Conservation (phyloP, 495 filamentous ascomycete genomes). For the Pseudotulostoma volvatum region DNA sequence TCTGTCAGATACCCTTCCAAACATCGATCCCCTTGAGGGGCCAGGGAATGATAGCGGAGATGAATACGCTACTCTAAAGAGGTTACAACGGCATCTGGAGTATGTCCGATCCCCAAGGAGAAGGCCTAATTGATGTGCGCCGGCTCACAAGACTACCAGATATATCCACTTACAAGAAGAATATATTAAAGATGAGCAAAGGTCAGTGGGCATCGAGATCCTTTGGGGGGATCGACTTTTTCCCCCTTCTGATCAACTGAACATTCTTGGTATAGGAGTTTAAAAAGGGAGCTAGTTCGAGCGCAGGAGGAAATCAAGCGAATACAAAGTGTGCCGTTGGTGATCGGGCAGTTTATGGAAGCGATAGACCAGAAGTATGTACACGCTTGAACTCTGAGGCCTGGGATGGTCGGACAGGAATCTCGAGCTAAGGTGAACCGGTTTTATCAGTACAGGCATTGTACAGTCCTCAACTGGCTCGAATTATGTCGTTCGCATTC, state of each 20-base stretch:
- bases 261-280: slow-evolving; percentile 42
- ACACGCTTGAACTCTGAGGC: slow-evolving; percentile 1
- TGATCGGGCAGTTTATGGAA: slow-evolving; percentile 99
- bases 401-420: too few species aligned
- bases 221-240: neutral
- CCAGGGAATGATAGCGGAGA: slow-evolving; percentile 66
- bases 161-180: slow-evolving; percentile 98
- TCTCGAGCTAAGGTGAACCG: too few species aligned
- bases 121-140: too few species aligned
- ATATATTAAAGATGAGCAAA: slow-evolving; percentile 99
- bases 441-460: slow-evolving; percentile 74
- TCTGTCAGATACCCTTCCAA: slow-evolving; percentile 68
- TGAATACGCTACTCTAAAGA: slow-evolving; percentile 89
- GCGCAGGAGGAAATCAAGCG: slow-evolving; percentile 99
- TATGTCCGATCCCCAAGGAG: too few species aligned
- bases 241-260: neutral
- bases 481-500: slow-evolving; percentile 96
- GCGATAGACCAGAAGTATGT: slow-evolving; percentile 96
- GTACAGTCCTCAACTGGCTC: slow-evolving; percentile 96
- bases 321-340: slow-evolving; percentile 92
- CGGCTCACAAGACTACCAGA: slow-evolving; percentile 26
- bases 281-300: slow-evolving; percentile 92
- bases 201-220: slow-evolving; percentile 37
- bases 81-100: slow-evolving; percentile 90
- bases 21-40: slow-evolving; percentile 76